Evolutionary conservation across 192 early-diverging fungal genomes (phyloP).

Genomic region (Mortierella alpina): DNA sequence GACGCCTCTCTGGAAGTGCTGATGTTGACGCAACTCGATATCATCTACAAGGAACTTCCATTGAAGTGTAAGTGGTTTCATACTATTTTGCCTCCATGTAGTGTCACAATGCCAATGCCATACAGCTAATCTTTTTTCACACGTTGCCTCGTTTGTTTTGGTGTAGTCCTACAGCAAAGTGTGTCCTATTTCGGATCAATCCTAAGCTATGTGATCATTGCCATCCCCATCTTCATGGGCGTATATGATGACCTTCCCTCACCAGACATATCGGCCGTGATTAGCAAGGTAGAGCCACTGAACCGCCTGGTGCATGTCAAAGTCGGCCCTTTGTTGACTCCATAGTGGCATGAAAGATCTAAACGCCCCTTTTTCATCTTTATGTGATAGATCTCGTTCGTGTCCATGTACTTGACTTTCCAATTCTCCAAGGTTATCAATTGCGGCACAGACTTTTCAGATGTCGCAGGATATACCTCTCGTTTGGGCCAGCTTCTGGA

Average conservation of each 20-base stretch:
- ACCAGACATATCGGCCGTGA: slow-evolving; percentile 78
- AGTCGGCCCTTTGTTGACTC: neutral
- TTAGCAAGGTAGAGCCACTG: slow-evolving; percentile 64
- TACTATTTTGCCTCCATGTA: neutral
- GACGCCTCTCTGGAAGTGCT: slow-evolving; percentile 66
- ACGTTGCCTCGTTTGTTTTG: neutral
- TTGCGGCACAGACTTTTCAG: slow-evolving; percentile 74
- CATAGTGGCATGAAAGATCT: neutral
- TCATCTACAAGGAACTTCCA: slow-evolving; percentile 67
- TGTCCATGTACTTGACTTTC: slow-evolving; percentile 87
- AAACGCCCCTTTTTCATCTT: slow-evolving; percentile 5
- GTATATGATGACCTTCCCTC: slow-evolving; percentile 75
- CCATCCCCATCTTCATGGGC: slow-evolving; percentile 86
- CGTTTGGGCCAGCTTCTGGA: slow-evolving; percentile 88
- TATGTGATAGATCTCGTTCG: slow-evolving; percentile 70
- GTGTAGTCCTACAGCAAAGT: slow-evolving; percentile 64
- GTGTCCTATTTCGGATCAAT: slow-evolving; percentile 84
- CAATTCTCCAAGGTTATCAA: slow-evolving; percentile 79
- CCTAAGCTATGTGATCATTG: slow-evolving; percentile 83
- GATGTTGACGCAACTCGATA: slow-evolving; percentile 61
- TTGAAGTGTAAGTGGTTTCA: slow-evolving; percentile 55
- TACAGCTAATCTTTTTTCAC: neutral
- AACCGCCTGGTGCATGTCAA: too few species aligned
- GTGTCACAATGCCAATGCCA: neutral
- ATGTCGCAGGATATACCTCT: slow-evolving; percentile 84